phyloP scores from a whole-genome alignment of 164 flowering plant genomes.

The Houttuynia cordata region DNA sequence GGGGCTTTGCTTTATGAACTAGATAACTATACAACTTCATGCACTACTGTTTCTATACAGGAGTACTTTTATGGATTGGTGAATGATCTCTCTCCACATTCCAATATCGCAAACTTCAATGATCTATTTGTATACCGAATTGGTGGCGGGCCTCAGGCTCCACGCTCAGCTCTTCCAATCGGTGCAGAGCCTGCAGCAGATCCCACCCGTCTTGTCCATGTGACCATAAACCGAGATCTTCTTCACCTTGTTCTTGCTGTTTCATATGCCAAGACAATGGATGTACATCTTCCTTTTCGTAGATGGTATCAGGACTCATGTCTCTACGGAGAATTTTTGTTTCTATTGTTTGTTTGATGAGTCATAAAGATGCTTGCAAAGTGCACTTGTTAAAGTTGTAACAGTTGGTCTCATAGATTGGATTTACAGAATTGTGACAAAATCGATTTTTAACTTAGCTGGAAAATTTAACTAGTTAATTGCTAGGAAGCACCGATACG shows the following conservation, averaged over 20 bases:
- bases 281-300: constrained; percentile 92
- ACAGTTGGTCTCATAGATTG: no score
- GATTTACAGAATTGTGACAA: no score
- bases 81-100: constrained; percentile 83
- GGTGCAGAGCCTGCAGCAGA: constrained; percentile 95
- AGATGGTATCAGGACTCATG: no score
- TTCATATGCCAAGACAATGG: constrained; percentile 81
- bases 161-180: constrained; percentile 92
- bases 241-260: constrained; percentile 80
- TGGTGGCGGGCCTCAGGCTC: constrained; percentile 98
- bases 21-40: background rate
- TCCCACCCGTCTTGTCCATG: constrained; percentile 61
- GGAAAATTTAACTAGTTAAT: no score
- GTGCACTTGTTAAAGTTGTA: no score
- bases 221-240: constrained; percentile 60
- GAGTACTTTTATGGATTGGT: constrained; percentile 86
- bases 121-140: constrained; percentile 60
- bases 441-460: no score
- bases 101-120: constrained; percentile 64
- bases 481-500: no score
- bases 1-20: no score
- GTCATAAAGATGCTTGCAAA: no score
- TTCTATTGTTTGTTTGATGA: background rate
- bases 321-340: constrained; percentile 1
- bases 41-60: constrained; percentile 28